phyloP scores from a whole-genome alignment of 495 filamentous ascomycete species.

The Talaromyces borbonicus region DNA sequence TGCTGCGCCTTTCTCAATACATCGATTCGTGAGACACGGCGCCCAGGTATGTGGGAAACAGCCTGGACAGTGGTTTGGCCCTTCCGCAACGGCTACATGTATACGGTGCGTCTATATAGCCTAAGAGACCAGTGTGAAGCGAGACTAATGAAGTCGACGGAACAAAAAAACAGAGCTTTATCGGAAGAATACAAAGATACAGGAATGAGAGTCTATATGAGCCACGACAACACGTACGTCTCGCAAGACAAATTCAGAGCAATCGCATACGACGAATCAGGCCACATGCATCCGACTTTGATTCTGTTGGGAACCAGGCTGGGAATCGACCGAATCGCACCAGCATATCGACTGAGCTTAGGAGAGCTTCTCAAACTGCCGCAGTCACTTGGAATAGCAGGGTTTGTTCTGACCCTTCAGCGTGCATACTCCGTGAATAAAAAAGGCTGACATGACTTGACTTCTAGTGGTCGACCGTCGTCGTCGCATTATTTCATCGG shows the following conservation, averaged over 20 bases:
- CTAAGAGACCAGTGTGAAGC: background rate
- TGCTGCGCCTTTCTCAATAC: slow-evolving; percentile 84
- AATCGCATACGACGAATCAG: slow-evolving; percentile 54
- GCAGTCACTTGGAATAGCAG: slow-evolving; percentile 91
- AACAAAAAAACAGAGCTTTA: slow-evolving; percentile 50
- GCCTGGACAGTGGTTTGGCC: slow-evolving; percentile 98
- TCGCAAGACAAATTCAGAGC: slow-evolving; percentile 81
- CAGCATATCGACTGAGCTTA: slow-evolving; percentile 84
- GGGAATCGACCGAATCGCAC: slow-evolving; percentile 87
- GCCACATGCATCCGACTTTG: slow-evolving; percentile 68
- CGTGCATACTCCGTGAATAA: background rate
- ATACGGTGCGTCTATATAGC: slow-evolving; percentile 61
- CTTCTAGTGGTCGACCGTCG: slow-evolving; percentile 72
- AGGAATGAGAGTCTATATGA: slow-evolving; percentile 72
- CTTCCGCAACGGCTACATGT: slow-evolving; percentile 92
- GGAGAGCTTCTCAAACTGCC: slow-evolving; percentile 70
- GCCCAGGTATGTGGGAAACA: slow-evolving; percentile 84
- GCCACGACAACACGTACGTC: slow-evolving; percentile 81
- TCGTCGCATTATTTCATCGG: slow-evolving; percentile 96
- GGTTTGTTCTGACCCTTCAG: slow-evolving; percentile 55
- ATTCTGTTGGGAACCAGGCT: slow-evolving; percentile 81
- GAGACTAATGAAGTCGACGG: slow-evolving; percentile 11
- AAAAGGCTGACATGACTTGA: slow-evolving; percentile 6
- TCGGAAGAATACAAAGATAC: slow-evolving; percentile 46
- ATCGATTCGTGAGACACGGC: slow-evolving; percentile 85